Base-by-base conservation (phyloP, 1,284 basidiomycete genomes). In the Anthracocystis walkeri region DNA sequence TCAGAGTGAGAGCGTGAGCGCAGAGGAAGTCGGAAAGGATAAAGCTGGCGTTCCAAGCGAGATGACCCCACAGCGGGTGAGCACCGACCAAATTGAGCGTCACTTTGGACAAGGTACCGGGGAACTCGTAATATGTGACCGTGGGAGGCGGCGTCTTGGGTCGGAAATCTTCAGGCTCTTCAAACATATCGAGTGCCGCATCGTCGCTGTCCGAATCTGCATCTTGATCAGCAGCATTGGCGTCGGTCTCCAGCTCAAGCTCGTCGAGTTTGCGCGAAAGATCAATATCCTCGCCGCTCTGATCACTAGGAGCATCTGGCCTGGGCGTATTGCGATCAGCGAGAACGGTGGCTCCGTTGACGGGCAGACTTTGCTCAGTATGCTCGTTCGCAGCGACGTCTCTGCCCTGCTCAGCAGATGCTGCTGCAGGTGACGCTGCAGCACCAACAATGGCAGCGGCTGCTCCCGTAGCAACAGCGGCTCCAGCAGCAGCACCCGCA, bases 21-120 rank as follows among this genome's bases (percentile, higher is more conserved):
- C 85, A 80, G 29, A 87, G 77, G 62, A 83, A 87, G 29, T 77
- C 78, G 4, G 85, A 78, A 21, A 87, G 68, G 33, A 82, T 83
- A 38, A 84, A 86, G n/a, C 85, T 82, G 29, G 86, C 85, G 18
- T 87, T 91, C 84, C 85, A 95, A 91, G 96, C 86, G 80, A 95
- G 88, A 85, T 97, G 93, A 1, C 91, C 94, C 95, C 95, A 97
- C 6, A 97, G 87, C 2, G 94, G 92, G 84, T 97, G 94, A 3
- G 88, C 89, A 4, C 95, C 94, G 0, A 97, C 93, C 8, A 97
- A 89, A 60, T 90, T 87, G 51, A 96, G 90, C 4, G 50, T 65
- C 31, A 76, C 70, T 23, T 74, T 65, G 20, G 62, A 55, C 40
- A 65, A 67, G 6, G 65, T 66, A 27, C 69, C 64, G 3, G 63